Conservation (phyloP, 306 rosid genomes). For the Purshia tridentata region DNA sequence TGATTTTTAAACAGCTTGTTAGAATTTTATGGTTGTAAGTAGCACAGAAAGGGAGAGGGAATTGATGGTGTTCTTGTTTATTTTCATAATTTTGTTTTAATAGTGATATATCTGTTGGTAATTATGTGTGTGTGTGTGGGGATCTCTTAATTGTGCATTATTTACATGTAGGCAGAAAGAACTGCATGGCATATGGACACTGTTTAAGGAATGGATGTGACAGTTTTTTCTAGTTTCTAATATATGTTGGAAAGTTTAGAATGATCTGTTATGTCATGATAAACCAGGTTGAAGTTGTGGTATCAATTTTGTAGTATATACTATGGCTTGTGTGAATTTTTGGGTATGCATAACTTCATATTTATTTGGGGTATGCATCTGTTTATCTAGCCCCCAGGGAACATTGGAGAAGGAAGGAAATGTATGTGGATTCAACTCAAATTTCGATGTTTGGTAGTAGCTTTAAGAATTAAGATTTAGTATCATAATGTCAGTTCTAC, state of each 20-base stretch:
- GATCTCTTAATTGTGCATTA: not conserved
- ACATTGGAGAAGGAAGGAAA: not conserved
- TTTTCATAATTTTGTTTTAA: not conserved
- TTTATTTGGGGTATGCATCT: not conserved
- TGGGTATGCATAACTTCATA: not conserved
- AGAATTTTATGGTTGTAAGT: not conserved
- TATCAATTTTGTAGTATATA: not conserved
- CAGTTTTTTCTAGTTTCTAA: not conserved
- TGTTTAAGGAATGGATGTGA: not conserved
- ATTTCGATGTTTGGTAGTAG: not conserved
- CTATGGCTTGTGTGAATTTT: not conserved
- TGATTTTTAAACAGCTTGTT: too few relatives aligned
- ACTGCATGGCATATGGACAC: not conserved
- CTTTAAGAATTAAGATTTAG: constrained; percentile 10
- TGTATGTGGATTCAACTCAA: not conserved
- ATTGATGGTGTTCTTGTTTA: not conserved
- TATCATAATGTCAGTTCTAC: not conserved
- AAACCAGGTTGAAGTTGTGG: not conserved
- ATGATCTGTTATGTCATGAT: not conserved
- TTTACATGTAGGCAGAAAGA: not conserved
- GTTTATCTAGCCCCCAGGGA: not conserved
- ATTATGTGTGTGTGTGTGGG: not conserved
- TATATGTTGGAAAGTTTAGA: not conserved
- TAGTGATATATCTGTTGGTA: not conserved
- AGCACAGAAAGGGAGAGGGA: not conserved